Evolutionary conservation across 768 basidiomycete species (phyloP), one percentile per base, ranked within the genome.

Genomic region (Xerocomus brunneocitrinus): DNA sequence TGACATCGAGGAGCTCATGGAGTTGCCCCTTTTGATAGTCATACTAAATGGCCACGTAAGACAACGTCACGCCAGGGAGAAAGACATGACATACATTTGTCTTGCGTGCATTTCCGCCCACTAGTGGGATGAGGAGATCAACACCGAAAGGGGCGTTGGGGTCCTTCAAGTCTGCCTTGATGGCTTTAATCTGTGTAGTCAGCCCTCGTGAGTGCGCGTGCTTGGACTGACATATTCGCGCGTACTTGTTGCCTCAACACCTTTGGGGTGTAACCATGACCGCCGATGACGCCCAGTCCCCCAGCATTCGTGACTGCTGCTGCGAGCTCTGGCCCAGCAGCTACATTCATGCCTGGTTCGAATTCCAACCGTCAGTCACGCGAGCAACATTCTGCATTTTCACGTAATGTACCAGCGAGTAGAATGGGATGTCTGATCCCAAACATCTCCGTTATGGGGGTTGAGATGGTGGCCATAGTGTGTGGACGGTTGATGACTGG

Each of bases 281-380:
- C 94, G 35, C 94, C 94, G 56, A 98, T 91, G 48, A 95, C 91
- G 57, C 94, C 94, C 40, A 97, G 61, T 48, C 94, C 94, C 45
- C 94, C 93, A 27, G 92, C 94, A 63, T 95, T 97, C 41, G 91
- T 91, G 53, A 95, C 93, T 36, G 91, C 93, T 38, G 93, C 94
- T 16, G 92, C 93, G 25, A 95, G 82, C 68, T 94, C 91, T 16
- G 93, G 81, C 24, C 84, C 84, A 7, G 82, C 81, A 19, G 83
- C 81, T 14, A 83, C 81, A 57, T 84, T 84, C 82, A 82, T 83
- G 30, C 84, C 79, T 79, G 38, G 38, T 41, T 13, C 24, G n/a
- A 28, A 24, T 13, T n/a, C 6, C 36, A 35, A 27, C 8, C 10
- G n/a, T 60, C n/a, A 60, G 51, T 12, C 25, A 47, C 19, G 27